Base-by-base conservation (phyloP, 2,329 filamentous ascomycete species). In the Diaporthe sp. region DNA sequence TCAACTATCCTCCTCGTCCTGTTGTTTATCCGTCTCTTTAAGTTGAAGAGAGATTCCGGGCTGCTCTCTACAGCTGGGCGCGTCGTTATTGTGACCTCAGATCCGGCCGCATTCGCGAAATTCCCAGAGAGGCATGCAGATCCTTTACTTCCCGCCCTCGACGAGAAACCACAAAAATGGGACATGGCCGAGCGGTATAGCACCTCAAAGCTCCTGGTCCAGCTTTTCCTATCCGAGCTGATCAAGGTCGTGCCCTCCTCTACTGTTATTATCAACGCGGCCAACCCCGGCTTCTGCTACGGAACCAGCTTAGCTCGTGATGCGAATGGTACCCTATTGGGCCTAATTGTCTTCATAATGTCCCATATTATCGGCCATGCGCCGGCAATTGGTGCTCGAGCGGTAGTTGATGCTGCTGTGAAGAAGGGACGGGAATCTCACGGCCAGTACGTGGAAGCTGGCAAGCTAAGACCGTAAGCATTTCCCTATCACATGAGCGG, bases 151-250 rank as follows among this genome's bases (percentile, higher is more conserved):
- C 44, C 77, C 0, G 74, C 78, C 2, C 59, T 81, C 6, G 79
- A 81, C 15, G 12, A 72, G 25, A 68, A 73, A 34, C 37, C 53
- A 1, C 6, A 17, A 31, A 76, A 71, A 15, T 74, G 79, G 22
- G 76, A 80, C 12, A 76, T 77, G 13, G 67, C 70, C 31, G 77
- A 78, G 37, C 49, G 73, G 2, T 75, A 78, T 34, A 25, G 68
- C 0, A 62, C 72, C 8, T 81, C 78, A 2, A 85, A 84, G 76
- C 77, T 82, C 0, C 74, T 85, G 1, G 80, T 78, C 12, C 80
- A 83, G 46, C 79, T 85, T 67, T 85, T 83, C 72, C 44, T 85
- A 13, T 77, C 78, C 4, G 80, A 82, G 73, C 77, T 85, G 12
- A 76, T 77, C 4, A 80, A 79, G 28, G 78, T 78, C 44, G 77